phyloP scores from a whole-genome alignment of 2,329 filamentous ascomycete genomes.

The Beauveria sp. region DNA sequence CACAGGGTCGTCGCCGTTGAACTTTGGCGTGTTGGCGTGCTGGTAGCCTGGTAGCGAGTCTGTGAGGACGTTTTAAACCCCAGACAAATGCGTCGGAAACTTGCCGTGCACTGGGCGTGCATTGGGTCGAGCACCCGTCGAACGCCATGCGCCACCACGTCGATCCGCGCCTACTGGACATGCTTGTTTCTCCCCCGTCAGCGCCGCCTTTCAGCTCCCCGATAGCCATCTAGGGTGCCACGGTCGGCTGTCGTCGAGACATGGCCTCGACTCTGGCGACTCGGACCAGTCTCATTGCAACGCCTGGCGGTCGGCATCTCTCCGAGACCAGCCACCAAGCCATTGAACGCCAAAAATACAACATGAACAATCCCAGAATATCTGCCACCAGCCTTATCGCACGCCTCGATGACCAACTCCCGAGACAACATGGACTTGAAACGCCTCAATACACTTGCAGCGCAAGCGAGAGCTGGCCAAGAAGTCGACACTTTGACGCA shows the following conservation, averaged over 20 bases:
- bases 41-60: too few relatives aligned
- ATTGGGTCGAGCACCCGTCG: constrained; percentile 6
- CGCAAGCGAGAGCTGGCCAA: not conserved
- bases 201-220: constrained; percentile 2
- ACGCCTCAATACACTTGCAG: not conserved
- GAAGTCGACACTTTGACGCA: not conserved
- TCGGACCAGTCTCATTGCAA: not conserved
- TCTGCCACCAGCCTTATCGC: not conserved
- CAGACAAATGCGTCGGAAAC: constrained; percentile 8
- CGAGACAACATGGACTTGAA: not conserved
- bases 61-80: not conserved
- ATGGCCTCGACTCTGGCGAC: constrained; percentile 5
- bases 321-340: constrained; percentile 4
- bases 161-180: not conserved
- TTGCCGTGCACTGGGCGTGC: constrained; percentile 3
- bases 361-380: not conserved
- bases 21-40: not conserved
- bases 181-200: constrained; percentile 1
- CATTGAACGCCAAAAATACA: not conserved
- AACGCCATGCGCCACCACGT: constrained; percentile 8
- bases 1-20: constrained; percentile 4
- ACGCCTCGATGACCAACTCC: not conserved
- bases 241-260: constrained; percentile 10
- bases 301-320: constrained; percentile 4
- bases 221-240: constrained; percentile 11